These are phyloP conservation scores for Coix lacrymajobi DNA, from an alignment of 176 grass and related monocot genomes.

Conservation along the genomic window DNA sequence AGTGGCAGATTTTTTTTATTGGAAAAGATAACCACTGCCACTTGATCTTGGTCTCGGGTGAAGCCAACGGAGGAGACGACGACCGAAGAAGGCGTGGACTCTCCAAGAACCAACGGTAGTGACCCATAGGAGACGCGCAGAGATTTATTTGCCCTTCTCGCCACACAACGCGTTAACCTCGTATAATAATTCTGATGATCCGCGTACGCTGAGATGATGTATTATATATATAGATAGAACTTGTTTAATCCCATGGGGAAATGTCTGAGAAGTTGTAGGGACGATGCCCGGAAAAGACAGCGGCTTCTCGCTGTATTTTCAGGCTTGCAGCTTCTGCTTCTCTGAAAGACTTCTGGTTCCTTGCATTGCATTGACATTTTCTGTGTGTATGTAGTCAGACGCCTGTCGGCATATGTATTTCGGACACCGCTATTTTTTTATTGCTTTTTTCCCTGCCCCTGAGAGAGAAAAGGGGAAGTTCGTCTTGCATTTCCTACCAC, in stretches of 20 bases:
- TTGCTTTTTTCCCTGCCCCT: neutral
- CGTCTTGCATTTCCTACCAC: neutral
- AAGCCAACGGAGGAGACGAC: neutral
- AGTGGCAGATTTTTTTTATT: neutral
- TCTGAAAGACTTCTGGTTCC: neutral
- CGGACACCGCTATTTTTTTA: neutral
- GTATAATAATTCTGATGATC: neutral
- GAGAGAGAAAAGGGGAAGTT: neutral
- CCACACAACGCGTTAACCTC: neutral
- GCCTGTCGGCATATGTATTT: neutral
- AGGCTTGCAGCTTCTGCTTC: neutral
- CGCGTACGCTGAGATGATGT: neutral
- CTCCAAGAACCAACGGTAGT: neutral
- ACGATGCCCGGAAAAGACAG: neutral
- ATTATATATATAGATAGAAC: neutral
- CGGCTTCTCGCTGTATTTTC: neutral
- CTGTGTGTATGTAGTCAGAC: neutral
- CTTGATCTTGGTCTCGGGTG: neutral
- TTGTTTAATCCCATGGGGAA: neutral
- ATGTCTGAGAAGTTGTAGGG: neutral
- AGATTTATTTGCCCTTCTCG: too few relatives aligned
- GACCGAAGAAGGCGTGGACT: neutral
- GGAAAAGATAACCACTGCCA: neutral
- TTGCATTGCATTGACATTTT: neutral
- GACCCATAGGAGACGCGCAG: neutral